These are phyloP conservation scores for Phytophthora macrochlamydospora DNA, from an alignment of 352 stramenopile species.

Conservation along the genomic window DNA sequence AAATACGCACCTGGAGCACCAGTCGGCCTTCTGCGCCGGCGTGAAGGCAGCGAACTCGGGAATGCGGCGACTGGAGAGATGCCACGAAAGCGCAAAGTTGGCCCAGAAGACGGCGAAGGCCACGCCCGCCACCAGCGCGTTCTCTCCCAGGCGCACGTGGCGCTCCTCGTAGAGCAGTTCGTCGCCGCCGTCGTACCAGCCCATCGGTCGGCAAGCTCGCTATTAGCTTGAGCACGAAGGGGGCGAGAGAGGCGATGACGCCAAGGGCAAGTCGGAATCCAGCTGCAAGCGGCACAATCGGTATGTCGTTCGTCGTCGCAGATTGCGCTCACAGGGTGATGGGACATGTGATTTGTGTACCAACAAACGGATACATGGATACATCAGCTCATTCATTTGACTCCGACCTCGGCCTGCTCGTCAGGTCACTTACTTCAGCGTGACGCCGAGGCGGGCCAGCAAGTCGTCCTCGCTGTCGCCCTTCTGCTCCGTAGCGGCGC, in stretches of 20 bases:
- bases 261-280: slow-evolving; percentile 28
- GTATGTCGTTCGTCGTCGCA: neutral
- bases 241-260: slow-evolving; percentile 11
- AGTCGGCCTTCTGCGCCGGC: slow-evolving; percentile 75
- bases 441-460: slow-evolving; percentile 32
- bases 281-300: slow-evolving; percentile 7
- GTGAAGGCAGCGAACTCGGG: slow-evolving; percentile 70
- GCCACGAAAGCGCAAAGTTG: slow-evolving; percentile 69
- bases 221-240: no score
- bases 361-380: no score
- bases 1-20: slow-evolving; percentile 71
- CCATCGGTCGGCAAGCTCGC: slow-evolving; percentile 14
- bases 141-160: slow-evolving; percentile 64
- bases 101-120: slow-evolving; percentile 76
- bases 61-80: slow-evolving; percentile 55
- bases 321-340: neutral
- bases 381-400: neutral
- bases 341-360: neutral
- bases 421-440: slow-evolving; percentile 7
- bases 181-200: slow-evolving; percentile 38
- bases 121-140: slow-evolving; percentile 57
- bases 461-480: slow-evolving; percentile 24
- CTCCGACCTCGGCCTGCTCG: no score
- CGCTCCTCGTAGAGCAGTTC: slow-evolving; percentile 65
- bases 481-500: slow-evolving; percentile 13